Evolutionary conservation across 139 green algal genomes (phyloP), one percentile per base, ranked within the genome.

Genomic region (Closterium sp.): DNA sequence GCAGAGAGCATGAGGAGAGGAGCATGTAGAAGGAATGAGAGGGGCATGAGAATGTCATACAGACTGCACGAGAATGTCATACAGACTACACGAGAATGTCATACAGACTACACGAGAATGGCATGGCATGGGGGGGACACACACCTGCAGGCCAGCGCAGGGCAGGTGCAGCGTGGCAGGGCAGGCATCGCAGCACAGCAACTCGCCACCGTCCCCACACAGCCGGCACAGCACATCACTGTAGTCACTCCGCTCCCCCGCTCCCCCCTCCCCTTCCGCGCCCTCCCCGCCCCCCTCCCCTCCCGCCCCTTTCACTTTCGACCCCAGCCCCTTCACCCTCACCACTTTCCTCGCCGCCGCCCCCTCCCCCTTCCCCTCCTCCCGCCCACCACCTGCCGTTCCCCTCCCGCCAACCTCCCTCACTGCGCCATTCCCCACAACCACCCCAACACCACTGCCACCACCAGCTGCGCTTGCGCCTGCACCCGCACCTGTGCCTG

Each of bases 101-200:
- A n/a, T n/a, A n/a, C n/a, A n/a, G n/a, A n/a, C 4, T 38, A n/a
- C n/a, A n/a, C n/a, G n/a, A n/a, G n/a, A 42, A 42, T 42, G 34
- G 34, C 6, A n/a, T n/a, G n/a, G n/a, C n/a, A n/a, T n/a, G n/a
- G n/a, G n/a, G n/a, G n/a, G 42, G 42, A 7, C 73, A 87, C 84
- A n/a, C 24, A 89, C 85, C 42, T 96, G 73, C 45, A 96, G 32
- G 21, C 89, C 92, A 11, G 96, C 28, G 90, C 95, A 96, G 30
- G 88, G 28, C 22, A 96, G n/a, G 91, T 96, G 95, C 31, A 96
- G 95, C 5, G 93, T 94, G 22, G 88, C 45, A 11, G 95, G 95
- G 88, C 95, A 96, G 1, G 92, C 90, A n/a, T 96, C 95, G 89
- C 95, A 96, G 85, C 95, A 96, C 11, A 96, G 89, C 31, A 96